Percentiles rank a stretch among this genome's conserved stretches.
Conservation (phyloP, 257 asterid species). For the Forsythia viridissima region DNA sequence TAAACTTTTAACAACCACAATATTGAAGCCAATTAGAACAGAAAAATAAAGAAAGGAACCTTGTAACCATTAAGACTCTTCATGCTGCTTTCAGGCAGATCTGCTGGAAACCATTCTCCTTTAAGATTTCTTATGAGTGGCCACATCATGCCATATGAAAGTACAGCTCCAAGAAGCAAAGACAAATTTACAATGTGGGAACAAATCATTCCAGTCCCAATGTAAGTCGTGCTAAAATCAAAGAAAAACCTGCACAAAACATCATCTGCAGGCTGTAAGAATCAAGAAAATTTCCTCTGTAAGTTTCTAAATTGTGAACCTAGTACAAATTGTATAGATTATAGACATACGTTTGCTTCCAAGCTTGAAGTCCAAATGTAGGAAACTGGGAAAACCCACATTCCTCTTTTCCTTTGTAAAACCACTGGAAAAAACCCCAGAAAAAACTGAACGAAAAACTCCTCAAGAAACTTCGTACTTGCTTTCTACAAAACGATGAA, state of each 20-base stretch:
- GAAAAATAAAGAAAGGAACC: conserved; percentile 36
- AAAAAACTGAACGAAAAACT: conserved; percentile 61
- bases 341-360: conserved; percentile 67
- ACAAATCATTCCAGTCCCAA: conserved; percentile 96
- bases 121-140: conserved; percentile 59
- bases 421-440: conserved; percentile 92
- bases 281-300: not conserved
- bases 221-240: conserved; percentile 85
- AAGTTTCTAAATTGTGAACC: not conserved
- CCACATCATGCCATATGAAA: conserved; percentile 91
- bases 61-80: conserved; percentile 81
- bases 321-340: not conserved
- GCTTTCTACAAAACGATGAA: conserved; percentile 56
- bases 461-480: conserved; percentile 68
- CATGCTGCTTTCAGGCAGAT: conserved; percentile 72
- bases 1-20: too few species aligned
- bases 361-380: conserved; percentile 79
- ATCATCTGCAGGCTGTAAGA: not conserved
- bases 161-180: conserved; percentile 76
- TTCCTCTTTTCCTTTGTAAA: conserved; percentile 60
- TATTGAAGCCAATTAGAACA: not conserved
- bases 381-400: conserved; percentile 87
- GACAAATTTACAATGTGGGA: conserved; percentile 85
- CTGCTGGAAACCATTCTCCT: conserved; percentile 81
- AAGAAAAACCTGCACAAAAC: conserved; percentile 64